Percentiles rank a stretch among this genome's conserved stretches.
These are phyloP conservation scores for Leucoagaricus sp. DNA, from an alignment of 1,284 basidiomycete genomes.

Conservation along the genomic window DNA sequence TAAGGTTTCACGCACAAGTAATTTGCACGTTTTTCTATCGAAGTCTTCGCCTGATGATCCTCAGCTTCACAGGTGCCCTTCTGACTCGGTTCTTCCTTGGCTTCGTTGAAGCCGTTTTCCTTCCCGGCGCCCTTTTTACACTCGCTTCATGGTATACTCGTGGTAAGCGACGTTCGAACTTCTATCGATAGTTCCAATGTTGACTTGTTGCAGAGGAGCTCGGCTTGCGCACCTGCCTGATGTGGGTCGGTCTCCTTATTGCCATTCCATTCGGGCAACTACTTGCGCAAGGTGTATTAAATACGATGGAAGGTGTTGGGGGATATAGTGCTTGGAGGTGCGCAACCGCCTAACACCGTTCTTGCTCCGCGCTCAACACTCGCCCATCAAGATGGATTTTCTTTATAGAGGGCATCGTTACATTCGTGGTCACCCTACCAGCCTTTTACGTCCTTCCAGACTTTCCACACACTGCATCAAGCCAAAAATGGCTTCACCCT, in stretches of 20 bases:
- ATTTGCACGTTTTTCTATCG: background rate
- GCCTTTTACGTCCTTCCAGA: constrained; percentile 26
- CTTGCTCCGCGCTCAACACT: background rate
- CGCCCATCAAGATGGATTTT: constrained; percentile 46
- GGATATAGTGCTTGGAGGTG: constrained; percentile 29
- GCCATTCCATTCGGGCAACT: constrained; percentile 51
- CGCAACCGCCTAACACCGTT: background rate
- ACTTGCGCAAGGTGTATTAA: constrained; percentile 25
- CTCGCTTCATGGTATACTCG: constrained; percentile 35
- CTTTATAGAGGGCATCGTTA: constrained; percentile 42
- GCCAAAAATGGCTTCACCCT: constrained; percentile 20
- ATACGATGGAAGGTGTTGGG: constrained; percentile 23
- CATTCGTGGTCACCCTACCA: constrained; percentile 34
- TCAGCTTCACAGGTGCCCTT: constrained; percentile 33
- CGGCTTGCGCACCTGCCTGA: constrained; percentile 33
- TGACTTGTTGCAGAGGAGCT: constrained; percentile 21
- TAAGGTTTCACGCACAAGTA: constrained; percentile 22
- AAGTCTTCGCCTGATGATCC: background rate
- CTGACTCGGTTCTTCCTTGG: constrained; percentile 44
- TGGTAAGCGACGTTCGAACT: constrained; percentile 26
- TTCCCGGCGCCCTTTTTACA: constrained; percentile 36
- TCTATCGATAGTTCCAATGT: background rate
- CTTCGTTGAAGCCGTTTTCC: constrained; percentile 44
- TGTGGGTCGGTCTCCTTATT: constrained; percentile 49
- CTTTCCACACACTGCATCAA: constrained; percentile 22